Base-by-base conservation (phyloP, 805 yeast genomes). In the Ogataea corticis region DNA sequence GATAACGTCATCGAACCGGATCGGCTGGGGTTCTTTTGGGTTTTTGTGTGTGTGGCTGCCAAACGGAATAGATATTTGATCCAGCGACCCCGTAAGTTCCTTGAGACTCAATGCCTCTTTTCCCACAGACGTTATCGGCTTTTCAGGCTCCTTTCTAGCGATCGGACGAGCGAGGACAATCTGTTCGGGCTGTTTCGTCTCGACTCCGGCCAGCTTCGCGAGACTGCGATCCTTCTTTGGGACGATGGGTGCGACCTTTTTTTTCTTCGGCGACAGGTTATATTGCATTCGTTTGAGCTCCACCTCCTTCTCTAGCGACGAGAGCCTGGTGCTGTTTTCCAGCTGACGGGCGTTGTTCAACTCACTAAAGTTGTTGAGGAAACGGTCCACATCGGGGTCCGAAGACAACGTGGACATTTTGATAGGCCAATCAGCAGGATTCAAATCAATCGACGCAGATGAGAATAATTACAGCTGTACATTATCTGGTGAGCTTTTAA, bases 301-400 rank as follows among this genome's bases (percentile, higher is more conserved):
- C 14, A 58, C 57, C 44, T 58, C 57, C 25, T 33, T 49, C 38
- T 60, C 56, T 27, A 58, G 40, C 5, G 34, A 31, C 2, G 43
- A 34, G 27, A 57, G 31, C 30, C 63, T 47, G 14, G 14, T 32
- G 28, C 50, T 51, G 42, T 52, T 49, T 43, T 60, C 62, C 14
- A 49, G 39, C 27, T 48, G 44, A 32, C 62, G 45, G 9, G 46
- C 32, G 17, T 40, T 33, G 25, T 48, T 42, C 25, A 58, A 45
- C 41, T 56, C 51, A 38, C 41, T 42, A 44, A 60, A 60, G 38
- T 52, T 58, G 41, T 46, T 42, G 27, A 60, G 44, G 40, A 60
- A 60, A 15, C 48, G 31, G 10, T 57, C 61, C 33, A 60, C 57
- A 16, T 57, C 63, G n/a, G 60, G 55, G 37, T 58, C 60, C 4